Evolutionary conservation across 371 early-diverging fungal genomes (phyloP), one percentile per base, ranked within the genome.

Genomic region (Actinomortierella wolfii): DNA sequence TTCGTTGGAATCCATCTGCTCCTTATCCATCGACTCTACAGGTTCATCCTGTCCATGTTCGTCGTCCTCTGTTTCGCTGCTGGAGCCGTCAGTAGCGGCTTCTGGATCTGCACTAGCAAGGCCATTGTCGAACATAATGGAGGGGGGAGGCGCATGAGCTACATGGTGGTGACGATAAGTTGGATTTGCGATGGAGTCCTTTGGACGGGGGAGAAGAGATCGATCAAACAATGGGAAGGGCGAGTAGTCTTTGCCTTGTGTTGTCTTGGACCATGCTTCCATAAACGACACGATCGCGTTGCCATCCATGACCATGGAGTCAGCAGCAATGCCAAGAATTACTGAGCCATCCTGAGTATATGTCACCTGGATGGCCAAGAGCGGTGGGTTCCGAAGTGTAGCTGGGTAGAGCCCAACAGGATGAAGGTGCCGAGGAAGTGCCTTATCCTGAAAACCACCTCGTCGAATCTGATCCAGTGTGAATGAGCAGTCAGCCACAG

Each of bases 351-450:
- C 66, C 53, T 47, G 59, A 53, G 73, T 71, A 56, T 71, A 71
- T n/a, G 73, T 71, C 23, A 71, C 52, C 56, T 71, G 73, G 24
- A 71, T 56, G 20, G 58, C 57, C 59, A 71, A 18, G 26, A 71
- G 51, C 0, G 73, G 73, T 24, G 73, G 73, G 28, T 71, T 66
- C 17, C 63, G 66, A 18, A 71, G 56, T 4, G 73, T 57, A 3
- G 73, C 73, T n/a, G 73, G 73, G 49, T 71, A 71, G 39, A 71
- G 67, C 26, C 73, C 73, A 11, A 71, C 62, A 5, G 73, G 66
- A 54, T 61, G 61, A 49, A 71, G 73, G 13, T 56, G 73, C 29
- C 62, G 67, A 7, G 73, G 73, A 7, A 71, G 34, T 3, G 59
- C 55, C 14, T 61, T 20, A 52, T 71, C 73, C 54, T 71, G 73